Evolutionary conservation across 2,329 filamentous ascomycete species (phyloP).

Genomic region (Sarocladiaceae sp.): DNA sequence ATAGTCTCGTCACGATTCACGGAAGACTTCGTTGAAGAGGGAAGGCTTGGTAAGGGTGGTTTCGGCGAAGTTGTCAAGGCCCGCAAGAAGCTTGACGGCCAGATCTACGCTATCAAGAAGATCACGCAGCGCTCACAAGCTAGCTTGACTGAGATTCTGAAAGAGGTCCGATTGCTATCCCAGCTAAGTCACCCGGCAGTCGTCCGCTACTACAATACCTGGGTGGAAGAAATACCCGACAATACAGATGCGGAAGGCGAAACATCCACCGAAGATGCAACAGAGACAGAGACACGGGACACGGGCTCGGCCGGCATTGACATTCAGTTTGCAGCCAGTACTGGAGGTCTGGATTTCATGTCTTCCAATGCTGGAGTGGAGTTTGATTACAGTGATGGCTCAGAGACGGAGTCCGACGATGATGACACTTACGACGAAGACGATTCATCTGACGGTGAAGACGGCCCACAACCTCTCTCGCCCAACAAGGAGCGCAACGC

Average conservation of each 20-base stretch:
- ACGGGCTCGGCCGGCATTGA: constrained; percentile 34
- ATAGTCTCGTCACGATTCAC: constrained; percentile 65
- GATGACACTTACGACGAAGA: constrained; percentile 40
- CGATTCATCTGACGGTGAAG: constrained; percentile 29
- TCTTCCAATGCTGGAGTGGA: constrained; percentile 77
- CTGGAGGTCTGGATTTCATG: constrained; percentile 85
- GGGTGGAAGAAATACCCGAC: constrained; percentile 70
- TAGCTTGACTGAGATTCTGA: constrained; percentile 74
- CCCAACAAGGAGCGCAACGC: constrained; percentile 24
- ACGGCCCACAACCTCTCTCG: constrained; percentile 22
- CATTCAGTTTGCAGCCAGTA: constrained; percentile 62
- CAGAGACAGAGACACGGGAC: constrained; percentile 27
- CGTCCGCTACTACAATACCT: constrained; percentile 91
- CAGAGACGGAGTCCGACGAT: constrained; percentile 37
- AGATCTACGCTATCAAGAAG: constrained; percentile 95
- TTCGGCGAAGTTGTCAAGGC: constrained; percentile 97
- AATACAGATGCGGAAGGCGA: constrained; percentile 50
- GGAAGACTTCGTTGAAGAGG: constrained; percentile 86
- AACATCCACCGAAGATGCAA: constrained; percentile 43
- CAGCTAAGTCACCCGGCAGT: constrained; percentile 81
- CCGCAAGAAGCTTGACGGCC: constrained; percentile 85
- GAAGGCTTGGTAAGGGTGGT: constrained; percentile 82
- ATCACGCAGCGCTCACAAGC: constrained; percentile 76
- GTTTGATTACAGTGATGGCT: constrained; percentile 57
- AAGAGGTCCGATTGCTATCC: constrained; percentile 84